These are phyloP conservation scores for Colletotrichum tamarilloi DNA, from an alignment of 2,329 filamentous ascomycete genomes.

Conservation along the genomic window DNA sequence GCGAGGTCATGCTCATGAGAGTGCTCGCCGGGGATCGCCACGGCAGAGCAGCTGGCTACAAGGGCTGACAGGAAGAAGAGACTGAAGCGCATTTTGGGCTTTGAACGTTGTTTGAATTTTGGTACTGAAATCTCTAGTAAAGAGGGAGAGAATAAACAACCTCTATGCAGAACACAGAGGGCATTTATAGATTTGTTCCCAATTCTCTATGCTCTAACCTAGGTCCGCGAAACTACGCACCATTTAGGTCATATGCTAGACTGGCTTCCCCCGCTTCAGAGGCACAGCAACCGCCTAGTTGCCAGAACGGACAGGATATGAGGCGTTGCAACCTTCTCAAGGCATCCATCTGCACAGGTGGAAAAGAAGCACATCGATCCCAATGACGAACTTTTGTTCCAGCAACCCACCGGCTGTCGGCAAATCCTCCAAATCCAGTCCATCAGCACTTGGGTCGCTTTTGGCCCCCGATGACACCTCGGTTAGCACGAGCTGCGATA, in stretches of 20 bases:
- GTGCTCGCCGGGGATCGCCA: constrained; percentile 1
- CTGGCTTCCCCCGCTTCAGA: background rate
- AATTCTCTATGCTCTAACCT: background rate
- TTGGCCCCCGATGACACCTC: background rate
- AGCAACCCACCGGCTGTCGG: no score
- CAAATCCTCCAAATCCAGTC: background rate
- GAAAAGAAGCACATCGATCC: background rate
- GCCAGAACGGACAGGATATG: background rate
- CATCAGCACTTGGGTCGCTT: background rate
- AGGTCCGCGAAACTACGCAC: background rate
- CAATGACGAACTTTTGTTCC: background rate
- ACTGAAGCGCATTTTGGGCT: constrained; percentile 52
- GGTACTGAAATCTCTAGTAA: no score
- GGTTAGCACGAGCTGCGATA: background rate
- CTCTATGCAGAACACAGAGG: background rate
- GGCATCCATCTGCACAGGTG: background rate
- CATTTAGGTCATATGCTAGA: background rate
- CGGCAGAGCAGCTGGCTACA: background rate
- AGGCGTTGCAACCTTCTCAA: background rate
- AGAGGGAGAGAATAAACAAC: background rate
- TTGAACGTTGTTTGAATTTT: no score
- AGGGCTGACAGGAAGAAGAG: constrained; percentile 47
- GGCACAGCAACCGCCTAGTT: background rate
- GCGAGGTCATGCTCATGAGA: background rate
- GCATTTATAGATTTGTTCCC: background rate